phyloP scores from a whole-genome alignment of 108 stramenopile species.

The Aureococcus anophagefferens region DNA sequence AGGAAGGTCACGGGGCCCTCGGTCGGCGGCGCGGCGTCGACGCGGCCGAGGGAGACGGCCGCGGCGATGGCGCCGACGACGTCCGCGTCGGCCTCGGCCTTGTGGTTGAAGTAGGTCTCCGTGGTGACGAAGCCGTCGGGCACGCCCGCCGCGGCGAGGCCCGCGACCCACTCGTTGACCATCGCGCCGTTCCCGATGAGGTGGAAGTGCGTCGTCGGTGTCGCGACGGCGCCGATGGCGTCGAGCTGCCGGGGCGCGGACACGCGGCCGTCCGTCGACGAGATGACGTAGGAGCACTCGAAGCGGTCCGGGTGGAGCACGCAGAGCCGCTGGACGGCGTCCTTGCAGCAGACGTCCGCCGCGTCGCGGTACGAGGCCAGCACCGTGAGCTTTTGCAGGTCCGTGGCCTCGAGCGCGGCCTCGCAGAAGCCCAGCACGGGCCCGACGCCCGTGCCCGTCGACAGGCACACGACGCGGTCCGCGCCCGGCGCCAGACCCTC shows the following conservation, averaged over 20 bases:
- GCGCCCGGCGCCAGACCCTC: slow-evolving; percentile 27
- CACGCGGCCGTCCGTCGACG: slow-evolving; percentile 23
- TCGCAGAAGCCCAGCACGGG: slow-evolving; percentile 46
- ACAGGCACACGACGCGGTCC: slow-evolving; percentile 29
- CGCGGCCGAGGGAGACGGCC: too few species aligned
- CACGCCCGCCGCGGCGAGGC: slow-evolving; percentile 38
- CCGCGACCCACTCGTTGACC: slow-evolving; percentile 37
- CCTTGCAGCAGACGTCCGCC: slow-evolving; percentile 27
- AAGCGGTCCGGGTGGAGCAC: slow-evolving; percentile 12
- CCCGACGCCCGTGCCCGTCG: slow-evolving; percentile 47
- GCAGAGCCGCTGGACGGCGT: slow-evolving; percentile 19
- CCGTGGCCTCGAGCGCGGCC: slow-evolving; percentile 11
- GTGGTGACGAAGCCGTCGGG: slow-evolving; percentile 28
- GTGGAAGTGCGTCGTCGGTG: slow-evolving; percentile 38
- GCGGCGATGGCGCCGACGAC: slow-evolving; percentile 23
- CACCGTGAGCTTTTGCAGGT: slow-evolving; percentile 28
- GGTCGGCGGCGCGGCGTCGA: too few species aligned
- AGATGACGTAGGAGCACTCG: slow-evolving; percentile 28
- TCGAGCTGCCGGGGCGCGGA: slow-evolving; percentile 17
- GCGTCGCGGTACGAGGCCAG: slow-evolving; percentile 30
- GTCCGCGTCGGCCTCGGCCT: slow-evolving; percentile 11
- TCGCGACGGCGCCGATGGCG: slow-evolving; percentile 5
- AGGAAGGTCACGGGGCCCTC: too few species aligned
- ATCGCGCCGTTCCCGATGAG: slow-evolving; percentile 49
- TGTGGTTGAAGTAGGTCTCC: slow-evolving; percentile 46